phyloP scores from a whole-genome alignment of 495 filamentous ascomycete species.

The Xylaria curta region DNA sequence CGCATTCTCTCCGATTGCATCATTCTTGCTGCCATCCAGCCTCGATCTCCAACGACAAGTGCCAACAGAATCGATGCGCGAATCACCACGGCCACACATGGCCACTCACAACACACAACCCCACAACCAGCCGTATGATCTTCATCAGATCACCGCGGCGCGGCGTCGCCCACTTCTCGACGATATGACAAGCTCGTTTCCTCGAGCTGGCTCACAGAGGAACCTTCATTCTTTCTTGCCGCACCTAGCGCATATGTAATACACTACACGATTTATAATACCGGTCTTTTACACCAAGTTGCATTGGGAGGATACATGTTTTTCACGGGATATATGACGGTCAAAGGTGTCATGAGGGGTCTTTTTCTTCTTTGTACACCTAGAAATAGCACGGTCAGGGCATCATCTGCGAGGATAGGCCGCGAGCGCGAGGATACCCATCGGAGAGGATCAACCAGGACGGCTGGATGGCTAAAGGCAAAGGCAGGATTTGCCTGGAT shows the following conservation, averaged over 20 bases:
- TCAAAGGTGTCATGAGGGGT: conserved; percentile 31
- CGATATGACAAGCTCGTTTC: conserved; percentile 31
- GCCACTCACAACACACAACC: background rate
- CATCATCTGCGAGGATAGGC: conserved; percentile 29
- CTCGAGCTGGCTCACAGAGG: conserved; percentile 42
- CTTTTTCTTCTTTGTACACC: conserved; percentile 35
- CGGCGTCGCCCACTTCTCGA: background rate
- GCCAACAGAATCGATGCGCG: conserved; percentile 11
- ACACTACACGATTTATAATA: conserved; percentile 25
- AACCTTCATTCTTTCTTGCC: conserved; percentile 34
- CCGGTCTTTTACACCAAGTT: conserved; percentile 20
- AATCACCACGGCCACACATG: conserved; percentile 6
- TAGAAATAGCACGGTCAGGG: conserved; percentile 37
- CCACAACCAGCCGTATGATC: conserved; percentile 2
- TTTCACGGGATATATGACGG: conserved; percentile 36
- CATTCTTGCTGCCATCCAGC: background rate
- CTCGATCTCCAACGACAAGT: background rate
- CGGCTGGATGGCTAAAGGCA: conserved; percentile 14
- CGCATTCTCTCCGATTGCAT: conserved; percentile 1
- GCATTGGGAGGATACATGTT: conserved; percentile 15
- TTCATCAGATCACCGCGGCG: background rate
- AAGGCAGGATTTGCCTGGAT: conserved; percentile 16
- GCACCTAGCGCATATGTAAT: conserved; percentile 26
- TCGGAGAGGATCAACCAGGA: conserved; percentile 35
- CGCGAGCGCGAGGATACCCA: conserved; percentile 41